Percentiles rank a stretch among this genome's conserved stretches.
These are phyloP conservation scores for Quercus tomentella DNA, from an alignment of 331 rosid genomes.

Conservation along the genomic window DNA sequence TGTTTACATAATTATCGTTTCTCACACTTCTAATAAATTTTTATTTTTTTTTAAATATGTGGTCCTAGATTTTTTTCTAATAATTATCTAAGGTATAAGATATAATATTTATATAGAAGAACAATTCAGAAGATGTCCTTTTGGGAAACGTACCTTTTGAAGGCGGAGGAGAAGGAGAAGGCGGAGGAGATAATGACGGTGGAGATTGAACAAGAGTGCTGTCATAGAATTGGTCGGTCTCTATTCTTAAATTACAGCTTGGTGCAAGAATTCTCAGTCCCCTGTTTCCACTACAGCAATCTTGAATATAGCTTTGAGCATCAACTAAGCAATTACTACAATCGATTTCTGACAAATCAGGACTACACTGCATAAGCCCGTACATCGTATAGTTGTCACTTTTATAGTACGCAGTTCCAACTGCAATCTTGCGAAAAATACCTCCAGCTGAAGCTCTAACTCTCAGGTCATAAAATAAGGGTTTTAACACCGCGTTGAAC, in stretches of 20 bases:
- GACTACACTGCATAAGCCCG: conserved; percentile 39
- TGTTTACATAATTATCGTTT: too few relatives aligned
- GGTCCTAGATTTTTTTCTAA: too few relatives aligned
- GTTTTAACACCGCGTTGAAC: too few relatives aligned
- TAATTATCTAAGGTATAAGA: neutral
- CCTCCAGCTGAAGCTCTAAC: conserved; percentile 25
- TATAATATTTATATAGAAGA: neutral
- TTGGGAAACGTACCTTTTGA: neutral
- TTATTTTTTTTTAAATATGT: too few relatives aligned
- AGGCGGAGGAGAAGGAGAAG: neutral
- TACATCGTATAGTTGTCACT: conserved; percentile 8
- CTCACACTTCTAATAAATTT: too few relatives aligned
- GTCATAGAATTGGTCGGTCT: neutral
- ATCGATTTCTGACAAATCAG: conserved; percentile 18
- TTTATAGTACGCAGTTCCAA: too few relatives aligned
- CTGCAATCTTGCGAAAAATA: too few relatives aligned
- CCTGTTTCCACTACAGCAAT: neutral
- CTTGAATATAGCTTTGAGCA: neutral
- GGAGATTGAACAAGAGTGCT: neutral
- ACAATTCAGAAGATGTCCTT: neutral
- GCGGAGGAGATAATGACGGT: neutral
- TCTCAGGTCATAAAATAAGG: too few relatives aligned
- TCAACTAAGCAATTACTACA: conserved; percentile 28
- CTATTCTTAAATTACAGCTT: conserved; percentile 37
- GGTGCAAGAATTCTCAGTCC: conserved; percentile 26